Base-by-base conservation (phyloP, 2,329 filamentous ascomycete genomes). In the Penicillium sp. region DNA sequence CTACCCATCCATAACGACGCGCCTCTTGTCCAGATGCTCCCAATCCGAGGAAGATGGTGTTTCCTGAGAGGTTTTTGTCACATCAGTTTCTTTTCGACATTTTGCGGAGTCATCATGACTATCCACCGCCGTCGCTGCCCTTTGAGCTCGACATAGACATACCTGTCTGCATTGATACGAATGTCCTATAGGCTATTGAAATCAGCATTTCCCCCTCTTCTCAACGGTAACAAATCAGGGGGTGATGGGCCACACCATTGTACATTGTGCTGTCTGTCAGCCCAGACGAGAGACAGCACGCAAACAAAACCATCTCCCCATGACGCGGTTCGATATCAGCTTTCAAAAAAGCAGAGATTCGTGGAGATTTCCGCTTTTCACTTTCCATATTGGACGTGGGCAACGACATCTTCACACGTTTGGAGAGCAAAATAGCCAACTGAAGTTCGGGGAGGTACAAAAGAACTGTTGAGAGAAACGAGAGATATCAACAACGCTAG, bases 1-100 rank as follows among this genome's bases (percentile, higher is more conserved):
- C 72, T 14, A 73, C 71, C 76, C 76, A 79, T 51, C 75, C 75
- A 53, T 70, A 77, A 2, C 73, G 71, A 36, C 61, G 71, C 29
- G 66, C 69, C 47, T 76, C 75, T 45, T 76, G 74, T 23, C 71
- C 68, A 0, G 74, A 75, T 0, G 74, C 70, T 3, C 75, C 75
- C 13, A 77, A 65, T 10, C 73, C 74, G n/a, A 77, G 65, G 57
- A 77, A 77, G 42, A 77, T 75, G 16, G 74, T 77, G 48, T 77
- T 77, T 50, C 75, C 74, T 70, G 36, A 11, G 23, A 3, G 1
- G 7, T 37, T 11, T 5, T 14, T 23, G n/a, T 7, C 3, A 21
- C 14, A 29, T 59, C 33, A 55, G 31, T 11, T 37, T 28, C 10
- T 28, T 28, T 10, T 28, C 24, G 5, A 28, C 24, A 5, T 5